Percentiles rank a stretch among this genome's conserved stretches.
Conservation (phyloP, 1,284 basidiomycete species). For the Boletus semigastroideus region DNA sequence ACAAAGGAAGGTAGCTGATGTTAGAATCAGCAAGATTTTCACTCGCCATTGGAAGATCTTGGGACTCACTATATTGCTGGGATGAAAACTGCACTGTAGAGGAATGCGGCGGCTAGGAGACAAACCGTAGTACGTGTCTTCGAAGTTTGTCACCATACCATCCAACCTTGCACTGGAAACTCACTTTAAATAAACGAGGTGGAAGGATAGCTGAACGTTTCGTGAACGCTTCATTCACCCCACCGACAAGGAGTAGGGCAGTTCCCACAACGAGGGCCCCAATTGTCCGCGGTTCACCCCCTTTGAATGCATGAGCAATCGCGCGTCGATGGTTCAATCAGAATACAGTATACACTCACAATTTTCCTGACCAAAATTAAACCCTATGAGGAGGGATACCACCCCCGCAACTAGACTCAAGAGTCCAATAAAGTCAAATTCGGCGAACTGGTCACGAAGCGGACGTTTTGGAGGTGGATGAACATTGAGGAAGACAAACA, state of each 20-base stretch:
- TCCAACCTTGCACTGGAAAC: constrained; percentile 2
- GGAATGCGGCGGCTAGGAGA: constrained; percentile 58
- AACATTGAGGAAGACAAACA: constrained; percentile 82
- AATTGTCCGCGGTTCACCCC: constrained; percentile 57
- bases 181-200: constrained; percentile 72
- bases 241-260: constrained; percentile 53
- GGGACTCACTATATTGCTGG: neutral
- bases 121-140: constrained; percentile 5
- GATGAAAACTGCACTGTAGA: constrained; percentile 44
- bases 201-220: constrained; percentile 79
- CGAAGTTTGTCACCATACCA: constrained; percentile 28
- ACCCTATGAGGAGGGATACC: constrained; percentile 79
- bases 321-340: neutral
- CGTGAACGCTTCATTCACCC: constrained; percentile 68
- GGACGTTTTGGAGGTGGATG: constrained; percentile 66
- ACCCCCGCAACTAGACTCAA: constrained; percentile 70
- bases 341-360: constrained; percentile 44
- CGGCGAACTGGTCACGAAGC: constrained; percentile 54
- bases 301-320: constrained; percentile 18
- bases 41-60: too few relatives aligned
- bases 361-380: constrained; percentile 68
- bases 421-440: constrained; percentile 80
- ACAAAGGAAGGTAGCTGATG: constrained; percentile 21
- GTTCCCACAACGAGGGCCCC: constrained; percentile 67
- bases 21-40: neutral